Conservation (phyloP, 176 grass and related monocot species). For the Oryza coarctata region DNA sequence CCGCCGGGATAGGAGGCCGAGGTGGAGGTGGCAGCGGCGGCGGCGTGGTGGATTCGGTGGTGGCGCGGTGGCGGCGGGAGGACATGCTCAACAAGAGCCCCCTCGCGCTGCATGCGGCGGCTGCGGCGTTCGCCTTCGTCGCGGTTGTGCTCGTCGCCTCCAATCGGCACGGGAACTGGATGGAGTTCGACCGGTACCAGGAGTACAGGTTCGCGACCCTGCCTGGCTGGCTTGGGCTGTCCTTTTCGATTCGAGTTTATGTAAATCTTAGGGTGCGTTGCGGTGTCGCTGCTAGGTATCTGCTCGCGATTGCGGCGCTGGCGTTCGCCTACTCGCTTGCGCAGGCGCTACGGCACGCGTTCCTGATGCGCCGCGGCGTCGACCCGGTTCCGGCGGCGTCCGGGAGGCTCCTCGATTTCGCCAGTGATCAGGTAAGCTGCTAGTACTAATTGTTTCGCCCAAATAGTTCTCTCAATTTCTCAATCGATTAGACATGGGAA, state of each 20-base stretch:
- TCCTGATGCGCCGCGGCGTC: conserved; percentile 33
- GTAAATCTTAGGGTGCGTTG: neutral
- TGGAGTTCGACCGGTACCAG: conserved; percentile 77
- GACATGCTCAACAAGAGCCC: conserved; percentile 67
- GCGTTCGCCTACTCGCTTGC: conserved; percentile 60
- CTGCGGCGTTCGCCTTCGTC: conserved; percentile 66
- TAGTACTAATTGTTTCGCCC: neutral
- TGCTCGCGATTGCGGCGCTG: conserved; percentile 57
- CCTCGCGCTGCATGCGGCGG: conserved; percentile 57
- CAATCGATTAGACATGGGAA: conserved; percentile 9
- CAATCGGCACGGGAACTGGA: conserved; percentile 83
- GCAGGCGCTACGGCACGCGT: conserved; percentile 54
- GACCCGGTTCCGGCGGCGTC: conserved; percentile 37
- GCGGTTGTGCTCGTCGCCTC: conserved; percentile 71
- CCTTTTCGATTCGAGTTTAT: conserved; percentile 5
- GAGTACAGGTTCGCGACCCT: conserved; percentile 57
- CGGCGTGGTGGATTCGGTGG: conserved; percentile 41
- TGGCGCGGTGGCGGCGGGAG: conserved; percentile 60
- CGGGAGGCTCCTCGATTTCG: conserved; percentile 55
- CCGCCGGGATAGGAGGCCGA: neutral
- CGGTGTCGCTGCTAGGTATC: conserved; percentile 51
- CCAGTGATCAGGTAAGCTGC: conserved; percentile 71
- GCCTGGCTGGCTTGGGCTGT: neutral
- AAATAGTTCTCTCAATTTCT: conserved; percentile 19
- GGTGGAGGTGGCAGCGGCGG: neutral